A percentile compares a stretch with the other conserved stretches of the same genome.
Evolutionary conservation across 2,329 filamentous ascomycete species (phyloP).

Genomic region (Achaetomium macrosporum): DNA sequence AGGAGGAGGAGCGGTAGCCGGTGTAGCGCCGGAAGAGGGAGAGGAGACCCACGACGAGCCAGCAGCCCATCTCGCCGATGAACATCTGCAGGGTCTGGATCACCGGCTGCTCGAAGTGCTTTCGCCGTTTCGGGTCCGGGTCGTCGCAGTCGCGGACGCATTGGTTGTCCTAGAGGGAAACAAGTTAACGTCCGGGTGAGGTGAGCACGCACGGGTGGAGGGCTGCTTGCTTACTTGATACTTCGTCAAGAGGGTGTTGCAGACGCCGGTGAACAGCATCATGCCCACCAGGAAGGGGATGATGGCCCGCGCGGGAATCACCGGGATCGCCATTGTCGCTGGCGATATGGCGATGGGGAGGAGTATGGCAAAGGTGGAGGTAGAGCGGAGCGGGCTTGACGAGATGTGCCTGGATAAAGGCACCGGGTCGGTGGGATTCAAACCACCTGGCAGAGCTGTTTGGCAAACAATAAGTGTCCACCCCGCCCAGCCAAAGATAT

Average conservation of each 20-base stretch:
- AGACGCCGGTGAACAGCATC: constrained; percentile 95
- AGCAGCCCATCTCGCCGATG: constrained; percentile 90
- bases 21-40: constrained; percentile 54
- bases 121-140: constrained; percentile 57
- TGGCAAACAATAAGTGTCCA: neutral
- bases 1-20: constrained; percentile 34
- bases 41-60: constrained; percentile 75
- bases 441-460: constrained; percentile 2
- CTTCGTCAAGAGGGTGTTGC: constrained; percentile 95
- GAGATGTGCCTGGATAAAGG: constrained; percentile 9
- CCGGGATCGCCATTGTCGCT: constrained; percentile 21
- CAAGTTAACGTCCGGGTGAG: neutral
- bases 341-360: neutral
- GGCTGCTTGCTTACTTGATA: constrained; percentile 62
- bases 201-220: neutral
- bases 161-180: constrained; percentile 71
- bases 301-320: constrained; percentile 65
- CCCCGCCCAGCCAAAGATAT: neutral
- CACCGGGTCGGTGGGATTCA: constrained; percentile 3
- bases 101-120: constrained; percentile 87
- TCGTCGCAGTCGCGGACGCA: constrained; percentile 86
- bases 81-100: constrained; percentile 99
- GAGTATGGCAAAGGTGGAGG: neutral
- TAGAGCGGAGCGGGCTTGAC: neutral
- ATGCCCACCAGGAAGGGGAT: constrained; percentile 85